Conservation (phyloP, 345 rosid species). For the Brassica juncea region DNA sequence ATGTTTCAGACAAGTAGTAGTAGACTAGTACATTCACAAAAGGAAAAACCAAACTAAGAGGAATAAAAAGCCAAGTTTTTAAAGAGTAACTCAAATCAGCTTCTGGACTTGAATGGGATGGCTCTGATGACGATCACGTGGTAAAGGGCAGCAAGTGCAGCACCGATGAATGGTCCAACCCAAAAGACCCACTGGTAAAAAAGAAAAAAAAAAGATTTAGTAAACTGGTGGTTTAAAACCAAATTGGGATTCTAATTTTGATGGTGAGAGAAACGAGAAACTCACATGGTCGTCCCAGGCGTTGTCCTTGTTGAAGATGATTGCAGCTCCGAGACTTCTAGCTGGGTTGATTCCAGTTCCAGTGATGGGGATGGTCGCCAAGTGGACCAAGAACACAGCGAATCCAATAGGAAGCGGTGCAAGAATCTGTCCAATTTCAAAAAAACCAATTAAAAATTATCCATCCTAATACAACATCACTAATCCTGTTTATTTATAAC, state of each 20-base stretch:
- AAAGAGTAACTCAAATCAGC: constrained; percentile 20
- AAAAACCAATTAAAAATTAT: too few relatives aligned
- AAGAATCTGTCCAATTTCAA: constrained; percentile 36
- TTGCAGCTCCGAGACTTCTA: constrained; percentile 56
- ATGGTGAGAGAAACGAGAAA: neutral
- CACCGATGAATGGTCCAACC: constrained; percentile 63
- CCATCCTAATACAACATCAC: too few relatives aligned
- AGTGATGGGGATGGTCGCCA: constrained; percentile 55
- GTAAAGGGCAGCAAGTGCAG: constrained; percentile 58
- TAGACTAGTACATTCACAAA: constrained; percentile 21
- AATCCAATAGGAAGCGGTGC: constrained; percentile 58
- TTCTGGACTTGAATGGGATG: constrained; percentile 49
- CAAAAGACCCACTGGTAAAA: constrained; percentile 52
- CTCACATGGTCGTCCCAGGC: constrained; percentile 61
- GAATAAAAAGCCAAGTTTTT: neutral
- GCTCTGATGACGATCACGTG: constrained; percentile 59
- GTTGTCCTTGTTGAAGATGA: constrained; percentile 47
- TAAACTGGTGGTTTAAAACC: neutral
- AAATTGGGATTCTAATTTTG: neutral
- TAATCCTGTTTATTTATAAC: constrained; percentile 7
- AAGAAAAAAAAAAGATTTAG: neutral
- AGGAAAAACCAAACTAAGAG: constrained; percentile 22
- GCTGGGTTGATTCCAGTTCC: constrained; percentile 60
- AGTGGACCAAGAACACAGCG: constrained; percentile 58
- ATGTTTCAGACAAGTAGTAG: constrained; percentile 15